Evolutionary conservation across 1,139 yeast species (phyloP).

Genomic region (Lodderomyces beijingensis): DNA sequence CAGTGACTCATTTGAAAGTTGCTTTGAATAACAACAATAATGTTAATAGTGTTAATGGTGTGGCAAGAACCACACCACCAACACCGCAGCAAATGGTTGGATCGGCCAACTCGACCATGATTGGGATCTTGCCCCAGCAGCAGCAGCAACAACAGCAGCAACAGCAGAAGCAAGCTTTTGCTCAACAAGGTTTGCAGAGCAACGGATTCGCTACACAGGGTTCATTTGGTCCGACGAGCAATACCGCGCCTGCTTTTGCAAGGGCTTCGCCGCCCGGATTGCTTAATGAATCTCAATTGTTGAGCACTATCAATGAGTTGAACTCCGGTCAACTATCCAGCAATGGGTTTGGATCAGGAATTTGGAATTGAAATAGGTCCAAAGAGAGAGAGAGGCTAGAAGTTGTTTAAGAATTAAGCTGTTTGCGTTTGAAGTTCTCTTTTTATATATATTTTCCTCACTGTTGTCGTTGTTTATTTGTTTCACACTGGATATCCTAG

Average conservation of each 20-base stretch:
- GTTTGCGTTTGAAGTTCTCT: background rate
- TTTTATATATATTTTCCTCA: no score
- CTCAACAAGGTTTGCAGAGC: background rate
- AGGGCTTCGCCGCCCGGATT: slow-evolving; percentile 9
- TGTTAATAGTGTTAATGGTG: slow-evolving; percentile 1
- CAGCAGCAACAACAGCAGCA: slow-evolving; percentile 7
- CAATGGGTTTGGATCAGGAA: slow-evolving; percentile 14
- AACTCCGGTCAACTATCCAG: slow-evolving; percentile 2
- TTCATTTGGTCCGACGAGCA: background rate
- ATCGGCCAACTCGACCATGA: slow-evolving; percentile 1
- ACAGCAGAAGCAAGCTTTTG: background rate
- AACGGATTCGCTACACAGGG: background rate
- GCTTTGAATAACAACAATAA: slow-evolving; percentile 8
- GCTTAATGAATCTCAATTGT: slow-evolving; percentile 11
- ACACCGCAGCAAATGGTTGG: slow-evolving; percentile 4
- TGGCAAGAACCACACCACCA: slow-evolving; percentile 7
- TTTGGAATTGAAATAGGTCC: slow-evolving; percentile 4
- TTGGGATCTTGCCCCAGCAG: slow-evolving; percentile 3
- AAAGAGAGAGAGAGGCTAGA: slow-evolving; percentile 2
- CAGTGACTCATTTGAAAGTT: slow-evolving; percentile 41
- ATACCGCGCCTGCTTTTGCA: background rate
- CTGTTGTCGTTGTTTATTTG: no score
- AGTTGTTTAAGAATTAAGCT: background rate
- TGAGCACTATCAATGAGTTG: slow-evolving; percentile 12
- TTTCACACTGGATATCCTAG: no score